Conservation (phyloP, 2,329 filamentous ascomycete species). For the Verticillium tricorpus region DNA sequence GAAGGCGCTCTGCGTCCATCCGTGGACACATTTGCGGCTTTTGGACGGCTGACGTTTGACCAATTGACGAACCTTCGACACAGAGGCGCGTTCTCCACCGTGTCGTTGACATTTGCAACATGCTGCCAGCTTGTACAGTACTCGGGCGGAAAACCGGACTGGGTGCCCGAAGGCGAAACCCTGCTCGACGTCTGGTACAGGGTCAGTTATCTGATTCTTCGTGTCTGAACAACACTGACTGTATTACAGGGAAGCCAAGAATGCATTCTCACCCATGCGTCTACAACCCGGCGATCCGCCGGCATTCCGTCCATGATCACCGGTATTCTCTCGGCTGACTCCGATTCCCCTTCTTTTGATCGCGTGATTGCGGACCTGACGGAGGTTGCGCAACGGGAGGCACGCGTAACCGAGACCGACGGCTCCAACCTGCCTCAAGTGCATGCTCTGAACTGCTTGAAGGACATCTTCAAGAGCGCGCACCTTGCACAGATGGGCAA, state of each 20-base stretch:
- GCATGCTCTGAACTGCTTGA: slow-evolving; percentile 89
- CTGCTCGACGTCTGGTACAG: slow-evolving; percentile 68
- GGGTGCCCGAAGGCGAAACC: slow-evolving; percentile 17
- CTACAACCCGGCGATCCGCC: slow-evolving; percentile 84
- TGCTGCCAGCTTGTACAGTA: slow-evolving; percentile 67
- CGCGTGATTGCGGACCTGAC: slow-evolving; percentile 60
- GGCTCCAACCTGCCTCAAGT: slow-evolving; percentile 78
- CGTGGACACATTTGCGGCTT: slow-evolving; percentile 52
- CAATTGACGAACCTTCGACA: slow-evolving; percentile 83
- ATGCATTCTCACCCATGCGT: slow-evolving; percentile 70
- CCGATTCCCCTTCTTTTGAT: slow-evolving; percentile 55
- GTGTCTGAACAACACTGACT: slow-evolving; percentile 9
- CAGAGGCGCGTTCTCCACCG: slow-evolving; percentile 88
- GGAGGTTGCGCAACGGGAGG: slow-evolving; percentile 50
- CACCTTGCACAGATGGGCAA: slow-evolving; percentile 67
- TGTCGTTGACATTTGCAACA: slow-evolving; percentile 78
- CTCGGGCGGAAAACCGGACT: slow-evolving; percentile 21
- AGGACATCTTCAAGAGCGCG: slow-evolving; percentile 85
- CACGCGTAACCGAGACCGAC: slow-evolving; percentile 51
- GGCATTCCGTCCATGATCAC: slow-evolving; percentile 85
- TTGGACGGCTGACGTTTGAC: slow-evolving; percentile 73
- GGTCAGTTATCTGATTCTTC: slow-evolving; percentile 29
- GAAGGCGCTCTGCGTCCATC: slow-evolving; percentile 42
- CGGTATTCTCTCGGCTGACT: slow-evolving; percentile 69
- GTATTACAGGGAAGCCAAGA: slow-evolving; percentile 52